phyloP scores from a whole-genome alignment of 257 asterid species.

The Ligustrum vulgare region DNA sequence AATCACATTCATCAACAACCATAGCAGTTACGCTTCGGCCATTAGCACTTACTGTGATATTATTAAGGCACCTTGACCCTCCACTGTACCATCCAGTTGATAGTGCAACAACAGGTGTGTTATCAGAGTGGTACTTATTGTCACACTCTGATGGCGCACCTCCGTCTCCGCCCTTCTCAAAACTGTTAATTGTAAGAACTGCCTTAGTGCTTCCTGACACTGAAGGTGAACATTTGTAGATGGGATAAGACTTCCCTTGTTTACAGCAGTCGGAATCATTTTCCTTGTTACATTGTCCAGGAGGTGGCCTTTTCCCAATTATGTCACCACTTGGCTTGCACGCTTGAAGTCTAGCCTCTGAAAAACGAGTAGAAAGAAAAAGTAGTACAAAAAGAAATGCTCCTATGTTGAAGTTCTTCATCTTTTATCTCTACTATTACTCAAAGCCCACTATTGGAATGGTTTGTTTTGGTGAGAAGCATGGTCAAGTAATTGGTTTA shows the following conservation, averaged over 20 bases:
- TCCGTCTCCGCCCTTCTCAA: constrained; percentile 45
- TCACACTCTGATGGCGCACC: constrained; percentile 53
- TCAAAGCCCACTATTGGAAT: not conserved
- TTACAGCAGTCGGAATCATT: constrained; percentile 47
- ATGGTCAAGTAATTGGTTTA: not conserved
- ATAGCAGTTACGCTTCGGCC: constrained; percentile 35
- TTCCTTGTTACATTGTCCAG: constrained; percentile 39
- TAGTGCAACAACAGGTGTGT: constrained; percentile 34
- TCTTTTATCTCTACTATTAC: not conserved
- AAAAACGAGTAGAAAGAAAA: not conserved
- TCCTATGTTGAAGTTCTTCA: not conserved
- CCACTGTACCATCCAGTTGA: constrained; percentile 53
- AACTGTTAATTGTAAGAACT: constrained; percentile 43
- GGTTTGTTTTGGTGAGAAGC: not conserved
- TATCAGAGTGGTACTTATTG: constrained; percentile 41
- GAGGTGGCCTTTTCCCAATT: constrained; percentile 47
- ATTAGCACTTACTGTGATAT: constrained; percentile 18
- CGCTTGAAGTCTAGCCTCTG: constrained; percentile 3
- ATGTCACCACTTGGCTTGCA: constrained; percentile 36
- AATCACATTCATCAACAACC: constrained; percentile 56
- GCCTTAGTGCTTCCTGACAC: constrained; percentile 32
- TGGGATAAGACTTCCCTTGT: constrained; percentile 31
- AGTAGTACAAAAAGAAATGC: not conserved
- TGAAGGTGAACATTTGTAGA: constrained; percentile 39
- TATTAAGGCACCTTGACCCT: constrained; percentile 35